A percentile compares a stretch with the other conserved stretches of the same genome.
phyloP scores from a whole-genome alignment of 345 rosid genomes.

The Heritiera fomes region DNA sequence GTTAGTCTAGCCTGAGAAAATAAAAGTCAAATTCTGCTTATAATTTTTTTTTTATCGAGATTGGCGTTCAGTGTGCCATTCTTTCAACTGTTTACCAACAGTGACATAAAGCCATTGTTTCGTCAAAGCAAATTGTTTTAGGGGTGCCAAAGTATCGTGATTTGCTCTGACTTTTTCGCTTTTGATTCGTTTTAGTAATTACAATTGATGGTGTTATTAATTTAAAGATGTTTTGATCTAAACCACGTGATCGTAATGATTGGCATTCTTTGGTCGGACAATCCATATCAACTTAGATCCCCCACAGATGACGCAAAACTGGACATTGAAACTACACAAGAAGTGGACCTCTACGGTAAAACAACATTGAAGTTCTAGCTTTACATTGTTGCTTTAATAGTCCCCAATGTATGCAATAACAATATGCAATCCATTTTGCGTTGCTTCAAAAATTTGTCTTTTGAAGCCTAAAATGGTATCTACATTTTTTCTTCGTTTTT shows the following conservation, averaged over 20 bases:
- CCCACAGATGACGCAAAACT: background rate
- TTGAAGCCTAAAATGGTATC: too few species aligned
- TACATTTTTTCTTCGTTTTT: too few species aligned
- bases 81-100: background rate
- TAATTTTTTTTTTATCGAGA: too few species aligned
- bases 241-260: background rate
- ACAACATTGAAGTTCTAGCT: constrained; percentile 31
- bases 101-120: background rate
- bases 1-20: too few species aligned
- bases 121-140: constrained; percentile 10
- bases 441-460: too few species aligned
- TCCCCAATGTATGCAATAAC: constrained; percentile 3
- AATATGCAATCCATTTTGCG: too few species aligned
- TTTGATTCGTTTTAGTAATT: background rate
- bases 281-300: background rate
- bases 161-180: background rate
- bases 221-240: background rate
- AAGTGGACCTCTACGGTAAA: constrained; percentile 28
- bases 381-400: constrained; percentile 26
- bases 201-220: background rate
- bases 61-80: too few species aligned
- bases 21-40: too few species aligned
- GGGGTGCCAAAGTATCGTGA: constrained; percentile 10
- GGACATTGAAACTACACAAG: constrained; percentile 38
- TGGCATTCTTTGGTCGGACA: constrained; percentile 10